Evolutionary conservation across 345 rosid species (phyloP), one percentile per base, ranked within the genome.

Genomic region (Populus nigra): DNA sequence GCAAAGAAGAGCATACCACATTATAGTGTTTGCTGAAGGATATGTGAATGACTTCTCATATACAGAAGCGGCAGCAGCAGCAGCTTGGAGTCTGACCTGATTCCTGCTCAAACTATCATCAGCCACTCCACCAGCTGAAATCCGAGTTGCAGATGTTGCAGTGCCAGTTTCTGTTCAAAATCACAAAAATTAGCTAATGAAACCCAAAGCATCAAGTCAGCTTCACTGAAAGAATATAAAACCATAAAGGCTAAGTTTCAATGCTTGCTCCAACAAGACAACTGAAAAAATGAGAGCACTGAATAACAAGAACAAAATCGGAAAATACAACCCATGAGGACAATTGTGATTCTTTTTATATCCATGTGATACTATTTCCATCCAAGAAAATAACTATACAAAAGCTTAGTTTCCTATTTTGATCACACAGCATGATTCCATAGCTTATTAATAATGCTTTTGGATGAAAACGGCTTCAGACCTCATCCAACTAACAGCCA

Each of bases 51-150:
- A 93, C 82, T 85, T 95, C 76, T 88, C 97, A 79, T 93, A 93
- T 80, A 91, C 68, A 39, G 99, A 80, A 17, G 98, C 97, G 12
- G 99, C 98, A 16, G 92, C 84, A 0, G 90, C 91, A 55, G 97
- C 96, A 78, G 97, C 99, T 88, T 80, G 97, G 45, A 92, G 82
- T 84, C 98, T 91, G 75, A 88, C 91, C 83, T 92, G 89, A 83
- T 91, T 97, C 77, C 75, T 77, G 77, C 88, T 88, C 80, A 89
- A 76, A 82, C 82, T 81, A 76, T 79, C 85, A 76, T 78, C 80
- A 45, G 83, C 72, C 41, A 31, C 73, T 73, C 74, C 83, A 76
- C 77, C 83, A 68, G 78, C 84, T 68, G 95, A 83, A 82, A 88
- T 86, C 68, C 88, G 90, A 27, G 88, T 78, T 69, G 82, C 79